A percentile compares a stretch with the other conserved stretches of the same genome.
phyloP scores from a whole-genome alignment of 352 stramenopile species.

The Globisporangium camurandrum region DNA sequence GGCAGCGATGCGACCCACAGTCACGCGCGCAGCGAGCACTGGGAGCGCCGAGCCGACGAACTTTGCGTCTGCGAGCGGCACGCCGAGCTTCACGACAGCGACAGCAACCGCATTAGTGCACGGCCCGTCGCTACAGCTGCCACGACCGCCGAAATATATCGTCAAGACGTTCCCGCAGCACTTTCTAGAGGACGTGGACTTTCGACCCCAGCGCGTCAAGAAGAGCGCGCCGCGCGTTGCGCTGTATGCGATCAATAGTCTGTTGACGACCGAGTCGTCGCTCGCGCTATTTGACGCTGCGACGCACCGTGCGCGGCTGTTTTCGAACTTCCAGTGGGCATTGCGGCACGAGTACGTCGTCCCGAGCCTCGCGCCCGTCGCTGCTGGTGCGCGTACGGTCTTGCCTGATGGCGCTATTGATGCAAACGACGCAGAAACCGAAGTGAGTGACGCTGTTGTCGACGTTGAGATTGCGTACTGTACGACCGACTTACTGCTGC shows the following conservation, averaged over 20 bases:
- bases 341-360: conserved; percentile 63
- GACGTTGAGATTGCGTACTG: conserved; percentile 72
- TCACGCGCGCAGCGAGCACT: not conserved
- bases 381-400: not conserved
- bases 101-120: not conserved
- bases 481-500: conserved; percentile 76
- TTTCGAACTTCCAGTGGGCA: conserved; percentile 77
- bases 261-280: conserved; percentile 60
- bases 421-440: not conserved
- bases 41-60: conserved; percentile 3
- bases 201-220: conserved; percentile 79
- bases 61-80: conserved; percentile 10
- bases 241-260: conserved; percentile 69
- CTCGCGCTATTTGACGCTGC: conserved; percentile 62
- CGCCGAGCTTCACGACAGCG: conserved; percentile 12
- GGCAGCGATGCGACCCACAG: not conserved
- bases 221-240: conserved; percentile 55
- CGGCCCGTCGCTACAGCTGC: not conserved
- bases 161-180: conserved; percentile 83
- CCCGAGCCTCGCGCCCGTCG: conserved; percentile 29
- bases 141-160: conserved; percentile 48
- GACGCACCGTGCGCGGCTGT: conserved; percentile 43
- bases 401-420: not conserved
- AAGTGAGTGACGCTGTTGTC: conserved; percentile 16
- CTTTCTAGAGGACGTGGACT: conserved; percentile 80